Base-by-base conservation (phyloP, 179 eudicot species). In the Heliamphora ciliata region DNA sequence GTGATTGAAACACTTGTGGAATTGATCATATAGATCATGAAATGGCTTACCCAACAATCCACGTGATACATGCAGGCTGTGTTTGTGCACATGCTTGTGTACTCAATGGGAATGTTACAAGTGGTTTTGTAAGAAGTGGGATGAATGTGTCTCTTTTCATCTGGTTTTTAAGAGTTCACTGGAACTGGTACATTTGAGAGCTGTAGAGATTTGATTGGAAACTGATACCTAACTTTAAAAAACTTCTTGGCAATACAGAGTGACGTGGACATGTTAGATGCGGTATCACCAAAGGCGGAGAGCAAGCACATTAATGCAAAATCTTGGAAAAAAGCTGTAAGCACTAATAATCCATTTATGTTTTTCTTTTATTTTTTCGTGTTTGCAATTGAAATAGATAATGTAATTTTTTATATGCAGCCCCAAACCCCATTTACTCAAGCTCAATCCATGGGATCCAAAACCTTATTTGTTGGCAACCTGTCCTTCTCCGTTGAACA, bases 211-310 rank as follows among this genome's bases (percentile, higher is more conserved):
- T 31, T 31, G 40, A 31, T 31, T 31, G 40, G 40, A 31, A 31
- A 31, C 40, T 31, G 40, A 31, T 31, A 1, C 40, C 40, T 31
- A 31, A 1, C 40, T 31, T 31, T 31, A 31, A 31, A 31, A 31
- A 31, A 31, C 40, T 31, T 31, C 40, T 31, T 31, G 40, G 40
- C 40, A 31, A 31, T 31, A 31, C 40, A 31, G 8, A 79, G 84
- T 2, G 97, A 94, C 87, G 94, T 89, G 4, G 87, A 93, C 81
- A 97, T 97, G 98, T 92, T 85, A 51, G 99, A 94, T 86, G 93
- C 90, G n/a, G 70, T 55, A 11, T 13, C 84, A 9, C 79, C 87
- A 10, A 81, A 80, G 81, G 72, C 79, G n/a, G 40, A 31, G 40
- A 31, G 40, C 40, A 31, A 31, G 40, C 40, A 31, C 40, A 31